A percentile compares a stretch with the other conserved stretches of the same genome.
These are phyloP conservation scores for Fusarium equiseti DNA, from an alignment of 2,329 filamentous ascomycete genomes.

Conservation along the genomic window DNA sequence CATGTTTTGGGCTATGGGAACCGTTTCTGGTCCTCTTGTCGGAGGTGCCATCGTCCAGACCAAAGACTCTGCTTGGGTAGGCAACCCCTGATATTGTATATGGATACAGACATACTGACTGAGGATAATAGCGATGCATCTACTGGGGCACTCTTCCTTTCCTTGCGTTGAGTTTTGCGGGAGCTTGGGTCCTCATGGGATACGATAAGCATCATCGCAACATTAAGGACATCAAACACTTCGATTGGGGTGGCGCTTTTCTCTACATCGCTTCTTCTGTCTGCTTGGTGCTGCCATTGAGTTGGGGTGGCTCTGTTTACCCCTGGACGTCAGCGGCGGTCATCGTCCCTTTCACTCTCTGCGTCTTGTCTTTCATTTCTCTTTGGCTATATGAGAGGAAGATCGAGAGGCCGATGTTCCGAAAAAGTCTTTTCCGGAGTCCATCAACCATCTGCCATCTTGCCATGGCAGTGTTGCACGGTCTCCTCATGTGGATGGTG, in stretches of 20 bases:
- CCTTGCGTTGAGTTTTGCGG: conserved; percentile 41
- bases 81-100: background rate
- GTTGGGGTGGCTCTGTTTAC: conserved; percentile 36
- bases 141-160: conserved; percentile 54
- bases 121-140: conserved; percentile 49
- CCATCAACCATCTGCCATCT: conserved; percentile 41
- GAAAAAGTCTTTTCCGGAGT: conserved; percentile 37
- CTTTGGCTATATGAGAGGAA: conserved; percentile 39
- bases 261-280: conserved; percentile 60
- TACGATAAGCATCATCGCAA: conserved; percentile 34
- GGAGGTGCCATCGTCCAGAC: conserved; percentile 40
- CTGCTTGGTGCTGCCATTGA: conserved; percentile 32
- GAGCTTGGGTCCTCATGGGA: conserved; percentile 46
- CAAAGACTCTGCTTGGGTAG: conserved; percentile 41
- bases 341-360: conserved; percentile 70
- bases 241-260: conserved; percentile 73
- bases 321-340: conserved; percentile 49
- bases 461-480: conserved; percentile 41
- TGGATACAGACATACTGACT: background rate
- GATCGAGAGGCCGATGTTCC: conserved; percentile 42
- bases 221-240: conserved; percentile 39
- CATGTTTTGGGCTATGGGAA: conserved; percentile 67
- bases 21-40: conserved; percentile 52
- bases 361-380: conserved; percentile 58
- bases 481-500: conserved; percentile 47